Evolutionary conservation across 371 early-diverging fungal species (phyloP).

Genomic region (Neoconidiobolus thromboides): DNA sequence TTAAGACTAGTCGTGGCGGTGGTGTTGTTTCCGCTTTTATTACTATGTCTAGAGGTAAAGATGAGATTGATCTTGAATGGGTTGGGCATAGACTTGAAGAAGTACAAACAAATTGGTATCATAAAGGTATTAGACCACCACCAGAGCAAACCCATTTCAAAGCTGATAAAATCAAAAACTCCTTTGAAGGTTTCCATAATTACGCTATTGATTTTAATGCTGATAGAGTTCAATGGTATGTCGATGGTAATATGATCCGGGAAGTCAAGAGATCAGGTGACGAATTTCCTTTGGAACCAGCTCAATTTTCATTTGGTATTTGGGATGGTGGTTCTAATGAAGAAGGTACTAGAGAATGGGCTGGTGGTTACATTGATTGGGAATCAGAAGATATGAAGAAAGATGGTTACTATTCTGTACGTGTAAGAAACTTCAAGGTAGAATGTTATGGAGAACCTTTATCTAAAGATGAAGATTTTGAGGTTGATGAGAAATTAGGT

Average conservation of each 20-base stretch:
- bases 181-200: constrained; percentile 12
- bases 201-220: constrained; percentile 33
- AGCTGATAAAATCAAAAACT: constrained; percentile 7
- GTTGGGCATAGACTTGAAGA: constrained; percentile 9
- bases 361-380: constrained; percentile 14
- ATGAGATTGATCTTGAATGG: constrained; percentile 20
- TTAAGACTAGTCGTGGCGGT: constrained; percentile 7
- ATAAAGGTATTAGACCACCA: constrained; percentile 1
- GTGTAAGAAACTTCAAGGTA: not conserved
- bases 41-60: constrained; percentile 15
- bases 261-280: constrained; percentile 11
- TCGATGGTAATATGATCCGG: constrained; percentile 28
- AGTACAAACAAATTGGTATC: constrained; percentile 13
- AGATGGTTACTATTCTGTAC: not conserved
- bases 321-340: constrained; percentile 37
- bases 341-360: constrained; percentile 14
- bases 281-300: constrained; percentile 30
- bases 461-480: constrained; percentile 3
- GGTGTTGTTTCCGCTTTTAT: constrained; percentile 18
- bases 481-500: not conserved
- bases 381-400: not conserved
- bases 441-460: not conserved
- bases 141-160: constrained; percentile 8
- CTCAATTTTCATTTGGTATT: constrained; percentile 33
- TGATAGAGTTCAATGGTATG: constrained; percentile 26